A percentile compares a stretch with the other conserved stretches of the same genome.
phyloP scores from a whole-genome alignment of 2,329 filamentous ascomycete species.

The Colletotrichum sp. region DNA sequence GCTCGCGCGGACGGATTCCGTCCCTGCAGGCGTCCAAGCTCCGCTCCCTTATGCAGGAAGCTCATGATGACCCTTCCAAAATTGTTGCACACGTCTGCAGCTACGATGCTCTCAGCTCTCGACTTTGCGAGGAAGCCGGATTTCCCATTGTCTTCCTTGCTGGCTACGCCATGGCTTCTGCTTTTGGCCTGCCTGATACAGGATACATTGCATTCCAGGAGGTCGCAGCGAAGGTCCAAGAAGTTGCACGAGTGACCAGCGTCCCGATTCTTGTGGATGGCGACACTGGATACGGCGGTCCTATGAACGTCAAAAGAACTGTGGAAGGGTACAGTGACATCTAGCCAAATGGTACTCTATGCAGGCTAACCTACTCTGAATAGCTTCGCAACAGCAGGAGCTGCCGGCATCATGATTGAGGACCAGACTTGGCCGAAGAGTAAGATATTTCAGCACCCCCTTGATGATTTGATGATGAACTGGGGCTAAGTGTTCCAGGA shows the following conservation, averaged over 20 bases:
- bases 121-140: slow-evolving; percentile 48
- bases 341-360: background rate
- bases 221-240: slow-evolving; percentile 49
- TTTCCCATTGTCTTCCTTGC: slow-evolving; percentile 50
- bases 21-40: slow-evolving; percentile 35
- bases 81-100: slow-evolving; percentile 47
- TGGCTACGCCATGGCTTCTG: slow-evolving; percentile 44
- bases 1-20: slow-evolving; percentile 40
- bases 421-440: slow-evolving; percentile 55
- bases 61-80: slow-evolving; percentile 42
- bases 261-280: slow-evolving; percentile 50
- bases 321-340: slow-evolving; percentile 40
- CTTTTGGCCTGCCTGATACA: slow-evolving; percentile 48
- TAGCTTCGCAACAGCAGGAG: slow-evolving; percentile 38
- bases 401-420: slow-evolving; percentile 46
- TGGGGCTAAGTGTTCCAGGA: slow-evolving; percentile 14
- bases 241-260: slow-evolving; percentile 38
- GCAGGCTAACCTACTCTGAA: background rate
- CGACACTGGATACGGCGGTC: slow-evolving; percentile 52
- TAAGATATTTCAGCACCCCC: slow-evolving; percentile 24
- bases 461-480: background rate
- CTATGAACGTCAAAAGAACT: slow-evolving; percentile 50
- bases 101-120: slow-evolving; percentile 48
- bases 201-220: slow-evolving; percentile 54
- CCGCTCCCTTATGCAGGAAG: slow-evolving; percentile 39